These are phyloP conservation scores for Fusarium camptoceras DNA, from an alignment of 2,329 filamentous ascomycete species.

Conservation along the genomic window DNA sequence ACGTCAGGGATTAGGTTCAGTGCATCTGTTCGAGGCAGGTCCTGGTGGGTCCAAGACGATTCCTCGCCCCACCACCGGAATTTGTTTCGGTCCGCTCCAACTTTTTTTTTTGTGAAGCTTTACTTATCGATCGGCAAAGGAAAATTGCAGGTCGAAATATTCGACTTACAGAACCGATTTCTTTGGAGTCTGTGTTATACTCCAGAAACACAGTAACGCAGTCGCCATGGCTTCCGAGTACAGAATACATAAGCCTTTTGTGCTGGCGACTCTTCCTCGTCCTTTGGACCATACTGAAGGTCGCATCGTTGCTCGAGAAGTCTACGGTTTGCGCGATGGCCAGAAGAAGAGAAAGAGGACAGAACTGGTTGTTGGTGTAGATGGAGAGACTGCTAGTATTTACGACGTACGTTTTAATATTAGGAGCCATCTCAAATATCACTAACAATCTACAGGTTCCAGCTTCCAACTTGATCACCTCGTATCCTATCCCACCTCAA, in stretches of 20 bases:
- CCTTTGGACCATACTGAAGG: constrained; percentile 65
- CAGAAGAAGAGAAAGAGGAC: constrained; percentile 72
- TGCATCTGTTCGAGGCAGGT: neutral
- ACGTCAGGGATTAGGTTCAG: constrained; percentile 41
- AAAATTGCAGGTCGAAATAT: constrained; percentile 37
- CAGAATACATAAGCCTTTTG: constrained; percentile 72
- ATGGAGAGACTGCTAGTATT: constrained; percentile 73
- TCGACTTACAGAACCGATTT: constrained; percentile 38
- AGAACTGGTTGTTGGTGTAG: constrained; percentile 72
- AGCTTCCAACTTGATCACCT: constrained; percentile 71
- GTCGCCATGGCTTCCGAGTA: constrained; percentile 68
- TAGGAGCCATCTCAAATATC: neutral
- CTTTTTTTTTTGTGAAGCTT: constrained; percentile 54
- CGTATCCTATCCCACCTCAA: constrained; percentile 74
- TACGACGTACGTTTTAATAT: constrained; percentile 66
- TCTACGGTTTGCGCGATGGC: constrained; percentile 68
- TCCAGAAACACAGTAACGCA: neutral
- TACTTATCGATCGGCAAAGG: constrained; percentile 24
- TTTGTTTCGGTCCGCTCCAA: constrained; percentile 50
- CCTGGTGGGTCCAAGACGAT: constrained; percentile 21
- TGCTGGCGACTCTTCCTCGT: constrained; percentile 69
- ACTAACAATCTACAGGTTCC: constrained; percentile 60
- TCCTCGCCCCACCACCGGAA: constrained; percentile 50
- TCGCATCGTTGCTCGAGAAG: constrained; percentile 69
- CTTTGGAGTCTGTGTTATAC: constrained; percentile 27